Conservation (phyloP, 176 grass and related monocot genomes). For the Ampelocalamus luodianensis region DNA sequence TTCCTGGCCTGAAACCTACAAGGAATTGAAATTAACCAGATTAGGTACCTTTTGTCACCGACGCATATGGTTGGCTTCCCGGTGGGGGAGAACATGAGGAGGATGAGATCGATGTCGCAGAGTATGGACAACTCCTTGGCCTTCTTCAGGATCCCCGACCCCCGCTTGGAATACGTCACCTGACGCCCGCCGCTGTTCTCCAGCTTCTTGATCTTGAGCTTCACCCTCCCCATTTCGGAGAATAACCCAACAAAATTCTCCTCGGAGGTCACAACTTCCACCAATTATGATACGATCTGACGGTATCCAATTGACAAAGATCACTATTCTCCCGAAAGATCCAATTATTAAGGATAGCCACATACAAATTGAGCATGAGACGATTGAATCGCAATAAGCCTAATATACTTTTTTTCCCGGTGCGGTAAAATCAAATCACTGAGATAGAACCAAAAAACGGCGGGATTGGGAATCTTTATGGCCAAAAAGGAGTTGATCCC, state of each 20-base stretch:
- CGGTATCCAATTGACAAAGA: background rate
- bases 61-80: constrained; percentile 71
- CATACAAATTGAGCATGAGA: background rate
- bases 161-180: constrained; percentile 71
- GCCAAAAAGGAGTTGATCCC: constrained; percentile 9
- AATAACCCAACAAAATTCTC: background rate
- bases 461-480: constrained; percentile 10
- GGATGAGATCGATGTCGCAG: constrained; percentile 70
- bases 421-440: background rate
- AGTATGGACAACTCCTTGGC: constrained; percentile 78
- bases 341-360: background rate
- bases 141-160: constrained; percentile 75
- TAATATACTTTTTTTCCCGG: background rate
- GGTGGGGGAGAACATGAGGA: constrained; percentile 69
- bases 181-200: constrained; percentile 60
- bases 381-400: background rate
- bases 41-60: constrained; percentile 35
- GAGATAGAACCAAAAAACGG: constrained; percentile 14
- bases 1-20: background rate
- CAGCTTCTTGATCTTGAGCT: constrained; percentile 80
- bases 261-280: background rate
- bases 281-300: background rate
- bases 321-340: background rate
- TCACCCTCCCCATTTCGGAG: constrained; percentile 71
- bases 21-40: background rate